phyloP scores from a whole-genome alignment of 768 basidiomycete species.

The Mycena galopus region DNA sequence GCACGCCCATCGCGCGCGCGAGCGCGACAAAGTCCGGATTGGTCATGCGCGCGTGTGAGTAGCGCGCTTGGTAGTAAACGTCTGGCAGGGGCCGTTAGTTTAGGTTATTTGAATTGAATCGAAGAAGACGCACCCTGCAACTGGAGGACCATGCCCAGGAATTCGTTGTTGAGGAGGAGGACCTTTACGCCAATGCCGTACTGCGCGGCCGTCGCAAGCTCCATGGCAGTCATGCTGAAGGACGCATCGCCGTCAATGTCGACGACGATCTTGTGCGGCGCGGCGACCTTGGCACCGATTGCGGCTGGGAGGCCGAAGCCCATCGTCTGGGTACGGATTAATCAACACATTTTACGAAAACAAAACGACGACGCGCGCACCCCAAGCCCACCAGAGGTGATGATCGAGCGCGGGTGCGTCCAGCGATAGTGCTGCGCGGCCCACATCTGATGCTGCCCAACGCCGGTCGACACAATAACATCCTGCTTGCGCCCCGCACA shows the following conservation, averaged over 20 bases:
- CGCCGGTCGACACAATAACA: constrained; percentile 91
- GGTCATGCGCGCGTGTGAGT: constrained; percentile 95
- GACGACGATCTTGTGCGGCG: constrained; percentile 92
- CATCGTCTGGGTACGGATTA: constrained; percentile 79
- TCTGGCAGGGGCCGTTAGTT: too few relatives aligned
- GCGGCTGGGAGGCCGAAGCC: constrained; percentile 96
- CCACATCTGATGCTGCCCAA: constrained; percentile 99
- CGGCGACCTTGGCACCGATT: constrained; percentile 97
- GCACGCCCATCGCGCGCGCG: constrained; percentile 91
- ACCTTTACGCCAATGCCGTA: constrained; percentile 96
- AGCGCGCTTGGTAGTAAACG: constrained; percentile 94
- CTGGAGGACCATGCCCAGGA: constrained; percentile 99
- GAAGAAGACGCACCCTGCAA: constrained; percentile 84
- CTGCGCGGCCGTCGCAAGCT: constrained; percentile 93
- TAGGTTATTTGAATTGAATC: too few relatives aligned
- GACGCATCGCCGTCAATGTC: constrained; percentile 99
- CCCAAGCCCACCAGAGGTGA: constrained; percentile 95
- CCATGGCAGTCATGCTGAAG: constrained; percentile 99
- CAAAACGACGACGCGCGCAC: constrained; percentile 59
- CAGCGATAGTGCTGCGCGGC: constrained; percentile 95
- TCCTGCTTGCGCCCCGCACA: constrained; percentile 87
- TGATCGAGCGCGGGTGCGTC: constrained; percentile 88
- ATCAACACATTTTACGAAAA: neutral
- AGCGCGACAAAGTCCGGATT: constrained; percentile 96
- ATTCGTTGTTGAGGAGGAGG: constrained; percentile 93